phyloP scores from a whole-genome alignment of 2,329 filamentous ascomycete species.

The Fusarium xylarioides region DNA sequence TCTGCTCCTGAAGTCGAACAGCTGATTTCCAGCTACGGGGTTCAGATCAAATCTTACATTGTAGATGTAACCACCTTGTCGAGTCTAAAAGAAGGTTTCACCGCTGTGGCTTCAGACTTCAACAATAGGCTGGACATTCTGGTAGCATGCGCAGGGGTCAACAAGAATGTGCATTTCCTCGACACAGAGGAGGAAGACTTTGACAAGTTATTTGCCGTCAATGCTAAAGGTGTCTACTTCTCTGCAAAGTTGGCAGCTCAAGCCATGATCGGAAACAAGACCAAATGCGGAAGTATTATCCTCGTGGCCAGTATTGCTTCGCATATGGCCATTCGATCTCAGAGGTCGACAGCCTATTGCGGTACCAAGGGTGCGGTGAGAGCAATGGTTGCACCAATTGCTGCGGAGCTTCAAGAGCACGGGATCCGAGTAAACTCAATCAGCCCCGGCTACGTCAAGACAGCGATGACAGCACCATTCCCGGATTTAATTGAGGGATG shows the following conservation, averaged over 20 bases:
- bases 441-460: constrained; percentile 55
- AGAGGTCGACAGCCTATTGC: constrained; percentile 51
- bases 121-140: constrained; percentile 63
- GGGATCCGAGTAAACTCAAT: constrained; percentile 58
- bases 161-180: constrained; percentile 68
- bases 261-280: constrained; percentile 61
- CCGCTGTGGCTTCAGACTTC: constrained; percentile 54
- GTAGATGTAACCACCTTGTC: constrained; percentile 57
- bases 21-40: constrained; percentile 52
- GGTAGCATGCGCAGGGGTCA: constrained; percentile 67
- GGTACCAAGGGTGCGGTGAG: constrained; percentile 41
- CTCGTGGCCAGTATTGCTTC: constrained; percentile 63
- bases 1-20: constrained; percentile 58
- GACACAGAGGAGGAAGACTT: constrained; percentile 70
- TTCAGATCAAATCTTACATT: constrained; percentile 59
- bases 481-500: constrained; percentile 57
- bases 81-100: constrained; percentile 60
- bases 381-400: constrained; percentile 41
- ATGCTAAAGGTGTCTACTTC: constrained; percentile 71
- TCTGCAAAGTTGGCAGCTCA: constrained; percentile 61
- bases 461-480: constrained; percentile 56
- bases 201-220: constrained; percentile 69
- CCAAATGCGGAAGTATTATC: constrained; percentile 61
- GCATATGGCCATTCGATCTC: constrained; percentile 59
- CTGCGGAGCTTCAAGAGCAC: constrained; percentile 46